Conservation (phyloP, 768 basidiomycete species). For the Daedaleopsis sinensis region DNA sequence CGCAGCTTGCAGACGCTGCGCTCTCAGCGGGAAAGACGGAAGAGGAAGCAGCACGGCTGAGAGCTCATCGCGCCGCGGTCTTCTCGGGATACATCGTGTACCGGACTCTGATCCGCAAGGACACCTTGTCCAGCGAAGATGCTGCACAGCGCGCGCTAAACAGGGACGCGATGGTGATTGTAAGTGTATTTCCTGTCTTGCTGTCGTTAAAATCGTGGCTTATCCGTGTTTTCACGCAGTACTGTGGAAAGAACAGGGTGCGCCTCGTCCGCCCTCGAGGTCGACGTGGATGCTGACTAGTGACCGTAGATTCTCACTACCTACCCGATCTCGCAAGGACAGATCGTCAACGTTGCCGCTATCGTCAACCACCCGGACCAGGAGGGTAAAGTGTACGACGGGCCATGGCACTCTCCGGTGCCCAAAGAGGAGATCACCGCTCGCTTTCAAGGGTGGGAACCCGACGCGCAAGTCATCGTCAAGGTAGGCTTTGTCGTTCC, state of each 20-base stretch:
- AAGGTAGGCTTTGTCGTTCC: conserved; percentile 14
- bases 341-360: conserved; percentile 27
- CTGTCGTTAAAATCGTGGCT: not conserved
- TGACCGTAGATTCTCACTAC: conserved; percentile 39
- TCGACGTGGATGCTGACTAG: conserved; percentile 7
- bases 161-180: not conserved
- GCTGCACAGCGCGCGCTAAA: conserved; percentile 24
- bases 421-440: conserved; percentile 21
- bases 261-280: not conserved
- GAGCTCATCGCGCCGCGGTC: conserved; percentile 29
- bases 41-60: conserved; percentile 3
- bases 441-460: conserved; percentile 26
- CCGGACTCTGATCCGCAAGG: conserved; percentile 39
- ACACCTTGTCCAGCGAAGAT: conserved; percentile 26
- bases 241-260: conserved; percentile 29
- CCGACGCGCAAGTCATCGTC: conserved; percentile 20
- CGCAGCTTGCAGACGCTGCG: conserved; percentile 4
- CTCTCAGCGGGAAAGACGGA: conserved; percentile 4
- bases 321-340: conserved; percentile 29
- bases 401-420: conserved; percentile 21
- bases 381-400: conserved; percentile 23
- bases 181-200: not conserved
- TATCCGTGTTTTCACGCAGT: conserved; percentile 15
- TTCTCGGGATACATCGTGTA: conserved; percentile 48
- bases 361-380: conserved; percentile 21